Evolutionary conservation across 345 rosid genomes (phyloP).

Genomic region (Populus simonii): DNA sequence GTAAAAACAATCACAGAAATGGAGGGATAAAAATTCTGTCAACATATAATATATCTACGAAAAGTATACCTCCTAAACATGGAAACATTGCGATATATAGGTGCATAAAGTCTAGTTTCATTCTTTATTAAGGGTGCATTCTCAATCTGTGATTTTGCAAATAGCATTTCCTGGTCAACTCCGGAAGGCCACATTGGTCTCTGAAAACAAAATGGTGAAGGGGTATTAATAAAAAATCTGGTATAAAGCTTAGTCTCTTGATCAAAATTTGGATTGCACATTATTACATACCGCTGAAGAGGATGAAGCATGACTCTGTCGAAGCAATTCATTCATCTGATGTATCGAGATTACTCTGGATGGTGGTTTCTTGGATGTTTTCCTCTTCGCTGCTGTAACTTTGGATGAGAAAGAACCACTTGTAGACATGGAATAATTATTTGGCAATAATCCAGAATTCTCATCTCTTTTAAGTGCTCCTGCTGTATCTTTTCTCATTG

Average conservation of each 20-base stretch:
- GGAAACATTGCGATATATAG: constrained; percentile 68
- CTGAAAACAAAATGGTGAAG: constrained; percentile 34
- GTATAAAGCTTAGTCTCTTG: background rate
- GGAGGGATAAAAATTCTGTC: no score
- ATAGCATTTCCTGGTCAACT: constrained; percentile 51
- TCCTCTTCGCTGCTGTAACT: constrained; percentile 16
- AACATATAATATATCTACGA: background rate
- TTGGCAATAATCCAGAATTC: background rate
- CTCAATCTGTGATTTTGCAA: constrained; percentile 61
- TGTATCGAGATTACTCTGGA: constrained; percentile 46
- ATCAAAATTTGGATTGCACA: constrained; percentile 16
- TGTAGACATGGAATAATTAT: background rate
- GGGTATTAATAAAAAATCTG: background rate
- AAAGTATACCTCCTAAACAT: constrained; percentile 60
- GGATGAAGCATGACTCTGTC: constrained; percentile 41
- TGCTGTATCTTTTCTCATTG: constrained; percentile 19
- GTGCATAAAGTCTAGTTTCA: constrained; percentile 49
- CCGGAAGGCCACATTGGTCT: constrained; percentile 49
- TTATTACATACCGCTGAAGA: constrained; percentile 44
- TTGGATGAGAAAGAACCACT: background rate
- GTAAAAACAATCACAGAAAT: no score
- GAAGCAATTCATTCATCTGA: constrained; percentile 61
- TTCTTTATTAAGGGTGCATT: constrained; percentile 47
- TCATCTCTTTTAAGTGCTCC: background rate
- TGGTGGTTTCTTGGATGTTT: constrained; percentile 21